These are phyloP conservation scores for Mycena epipterygia DNA, from an alignment of 768 basidiomycete genomes.

Conservation along the genomic window DNA sequence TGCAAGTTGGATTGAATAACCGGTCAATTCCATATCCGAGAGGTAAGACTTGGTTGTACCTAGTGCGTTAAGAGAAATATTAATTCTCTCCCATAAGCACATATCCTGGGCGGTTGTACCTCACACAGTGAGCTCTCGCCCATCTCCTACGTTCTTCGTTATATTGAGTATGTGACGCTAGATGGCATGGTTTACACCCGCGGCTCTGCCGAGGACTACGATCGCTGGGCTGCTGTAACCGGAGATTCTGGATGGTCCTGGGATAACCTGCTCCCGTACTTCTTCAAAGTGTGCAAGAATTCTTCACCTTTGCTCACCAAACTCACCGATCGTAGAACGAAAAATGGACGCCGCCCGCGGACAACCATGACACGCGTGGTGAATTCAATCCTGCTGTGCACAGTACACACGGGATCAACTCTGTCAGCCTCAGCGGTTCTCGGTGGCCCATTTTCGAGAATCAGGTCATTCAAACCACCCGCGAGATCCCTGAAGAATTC, in stretches of 20 bases:
- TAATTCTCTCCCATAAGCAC: not conserved
- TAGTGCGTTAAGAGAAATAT: not conserved
- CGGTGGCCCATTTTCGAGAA: constrained; percentile 44
- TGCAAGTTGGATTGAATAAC: constrained; percentile 35
- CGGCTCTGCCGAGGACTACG: constrained; percentile 46
- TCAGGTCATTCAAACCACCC: constrained; percentile 46
- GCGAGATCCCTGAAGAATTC: constrained; percentile 38
- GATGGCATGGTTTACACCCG: constrained; percentile 45
- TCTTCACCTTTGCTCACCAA: not conserved
- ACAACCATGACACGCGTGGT: constrained; percentile 52
- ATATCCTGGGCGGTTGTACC: constrained; percentile 6
- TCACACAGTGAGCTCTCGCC: constrained; percentile 1
- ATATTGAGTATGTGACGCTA: not conserved
- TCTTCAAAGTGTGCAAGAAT: constrained; percentile 48
- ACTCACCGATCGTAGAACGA: constrained; percentile 52
- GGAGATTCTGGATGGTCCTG: constrained; percentile 53
- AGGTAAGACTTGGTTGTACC: constrained; percentile 20
- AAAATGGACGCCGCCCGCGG: constrained; percentile 48
- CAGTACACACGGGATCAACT: constrained; percentile 46
- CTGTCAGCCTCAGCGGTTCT: constrained; percentile 47
- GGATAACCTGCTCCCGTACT: constrained; percentile 46
- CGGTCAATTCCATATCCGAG: constrained; percentile 39
- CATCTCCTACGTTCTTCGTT: not conserved
- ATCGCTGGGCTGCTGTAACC: constrained; percentile 45
- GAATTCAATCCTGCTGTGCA: constrained; percentile 54